These are phyloP conservation scores for Astrephomene gubernaculifera DNA, from an alignment of 139 green algal genomes.

Conservation along the genomic window DNA sequence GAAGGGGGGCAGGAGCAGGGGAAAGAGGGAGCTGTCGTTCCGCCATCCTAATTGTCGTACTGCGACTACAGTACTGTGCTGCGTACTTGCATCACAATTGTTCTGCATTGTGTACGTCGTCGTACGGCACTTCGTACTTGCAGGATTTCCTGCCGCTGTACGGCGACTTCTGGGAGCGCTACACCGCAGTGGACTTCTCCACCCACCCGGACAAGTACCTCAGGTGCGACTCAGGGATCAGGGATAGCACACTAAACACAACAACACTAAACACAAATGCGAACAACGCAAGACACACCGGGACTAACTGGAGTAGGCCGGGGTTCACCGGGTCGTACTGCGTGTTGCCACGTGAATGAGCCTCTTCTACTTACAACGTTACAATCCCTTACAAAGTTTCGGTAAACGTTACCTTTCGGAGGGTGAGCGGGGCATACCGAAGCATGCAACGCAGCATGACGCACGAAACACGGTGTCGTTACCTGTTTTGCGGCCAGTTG, in stretches of 20 bases:
- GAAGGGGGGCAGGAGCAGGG: not conserved
- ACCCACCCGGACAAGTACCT: slow-evolving; percentile 59
- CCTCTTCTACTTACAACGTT: no score
- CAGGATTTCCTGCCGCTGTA: slow-evolving; percentile 36
- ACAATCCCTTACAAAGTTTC: no score
- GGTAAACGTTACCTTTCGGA: not conserved
- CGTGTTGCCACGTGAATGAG: no score
- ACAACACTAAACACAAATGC: no score
- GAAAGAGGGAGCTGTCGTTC: no score
- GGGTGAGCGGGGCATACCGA: not conserved
- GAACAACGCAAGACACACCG: no score
- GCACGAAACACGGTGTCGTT: not conserved
- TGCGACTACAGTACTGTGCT: not conserved
- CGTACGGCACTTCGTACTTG: not conserved
- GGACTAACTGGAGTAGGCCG: no score
- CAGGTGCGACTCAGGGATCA: no score
- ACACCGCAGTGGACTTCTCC: slow-evolving; percentile 53
- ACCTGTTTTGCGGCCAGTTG: not conserved
- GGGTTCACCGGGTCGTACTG: no score
- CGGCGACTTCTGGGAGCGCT: slow-evolving; percentile 43
- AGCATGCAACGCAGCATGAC: not conserved
- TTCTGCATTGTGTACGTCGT: no score
- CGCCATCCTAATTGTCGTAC: not conserved
- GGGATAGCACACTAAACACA: no score
- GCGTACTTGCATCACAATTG: not conserved